These are phyloP conservation scores for Phanerochaete carnosa DNA, from an alignment of 768 basidiomycete species.

Conservation along the genomic window DNA sequence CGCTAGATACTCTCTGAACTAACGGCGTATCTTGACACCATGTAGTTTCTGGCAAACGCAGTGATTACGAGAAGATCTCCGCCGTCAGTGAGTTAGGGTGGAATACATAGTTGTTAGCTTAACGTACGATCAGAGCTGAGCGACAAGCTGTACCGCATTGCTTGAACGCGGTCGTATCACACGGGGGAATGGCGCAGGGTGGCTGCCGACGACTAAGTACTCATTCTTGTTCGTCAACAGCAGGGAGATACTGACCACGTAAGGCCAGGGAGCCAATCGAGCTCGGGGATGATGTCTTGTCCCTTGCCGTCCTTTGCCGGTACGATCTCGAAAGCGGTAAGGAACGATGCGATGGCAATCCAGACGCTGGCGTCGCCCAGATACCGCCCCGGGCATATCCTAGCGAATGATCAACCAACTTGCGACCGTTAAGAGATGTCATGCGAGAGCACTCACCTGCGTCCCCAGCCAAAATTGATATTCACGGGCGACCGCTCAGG, in stretches of 20 bases:
- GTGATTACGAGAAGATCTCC: too few relatives aligned
- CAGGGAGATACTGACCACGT: neutral
- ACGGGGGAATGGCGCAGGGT: neutral
- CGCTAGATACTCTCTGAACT: too few relatives aligned
- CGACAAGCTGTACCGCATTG: neutral
- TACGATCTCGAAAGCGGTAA: neutral
- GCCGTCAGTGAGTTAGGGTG: too few relatives aligned
- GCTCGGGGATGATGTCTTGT: neutral
- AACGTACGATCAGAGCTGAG: neutral
- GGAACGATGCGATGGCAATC: neutral
- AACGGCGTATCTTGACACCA: too few relatives aligned
- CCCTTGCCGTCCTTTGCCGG: neutral
- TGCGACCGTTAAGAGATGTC: too few relatives aligned
- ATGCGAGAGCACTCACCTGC: constrained; percentile 17
- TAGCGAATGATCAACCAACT: too few relatives aligned
- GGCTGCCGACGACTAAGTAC: too few relatives aligned
- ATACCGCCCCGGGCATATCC: neutral
- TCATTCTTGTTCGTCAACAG: too few relatives aligned
- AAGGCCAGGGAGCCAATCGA: neutral
- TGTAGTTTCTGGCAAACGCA: too few relatives aligned
- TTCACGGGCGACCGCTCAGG: neutral
- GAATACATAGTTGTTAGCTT: too few relatives aligned
- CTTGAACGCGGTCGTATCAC: neutral
- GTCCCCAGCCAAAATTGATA: constrained; percentile 13
- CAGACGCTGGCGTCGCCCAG: neutral